These are phyloP conservation scores for Rhodotorula sp. DNA, from an alignment of 1,284 basidiomycete genomes.

Conservation along the genomic window DNA sequence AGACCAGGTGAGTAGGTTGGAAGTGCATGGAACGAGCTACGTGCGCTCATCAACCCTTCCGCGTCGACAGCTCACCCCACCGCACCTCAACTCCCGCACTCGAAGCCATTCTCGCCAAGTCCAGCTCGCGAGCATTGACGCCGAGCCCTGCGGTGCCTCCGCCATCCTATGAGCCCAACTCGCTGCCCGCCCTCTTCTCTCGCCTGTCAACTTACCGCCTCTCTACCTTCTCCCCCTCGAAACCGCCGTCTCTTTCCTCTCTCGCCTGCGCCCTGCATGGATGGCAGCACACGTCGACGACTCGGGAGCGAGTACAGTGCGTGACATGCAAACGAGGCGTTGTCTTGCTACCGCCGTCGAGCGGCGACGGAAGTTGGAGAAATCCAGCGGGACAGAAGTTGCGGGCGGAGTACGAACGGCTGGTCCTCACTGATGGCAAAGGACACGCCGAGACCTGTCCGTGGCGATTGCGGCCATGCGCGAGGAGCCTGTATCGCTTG, in stretches of 20 bases:
- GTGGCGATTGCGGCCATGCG: conserved; percentile 26
- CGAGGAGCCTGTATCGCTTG: conserved; percentile 15
- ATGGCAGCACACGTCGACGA: conserved; percentile 12
- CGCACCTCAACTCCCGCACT: conserved; percentile 23
- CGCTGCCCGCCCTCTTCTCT: conserved; percentile 14
- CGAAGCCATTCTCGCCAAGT: conserved; percentile 21
- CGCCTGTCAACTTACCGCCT: conserved; percentile 28
- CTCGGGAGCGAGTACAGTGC: conserved; percentile 24
- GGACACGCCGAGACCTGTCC: conserved; percentile 25
- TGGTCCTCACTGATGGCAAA: neutral
- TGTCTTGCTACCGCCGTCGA: conserved; percentile 20
- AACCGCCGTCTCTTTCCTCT: conserved; percentile 19
- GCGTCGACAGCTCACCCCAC: neutral
- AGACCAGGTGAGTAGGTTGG: neutral
- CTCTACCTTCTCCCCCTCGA: conserved; percentile 23
- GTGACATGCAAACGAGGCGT: conserved; percentile 20
- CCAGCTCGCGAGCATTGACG: neutral
- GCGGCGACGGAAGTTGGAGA: neutral
- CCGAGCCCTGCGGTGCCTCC: neutral
- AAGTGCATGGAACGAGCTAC: accelerated
- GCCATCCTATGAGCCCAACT: conserved; percentile 15
- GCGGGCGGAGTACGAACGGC: conserved; percentile 14
- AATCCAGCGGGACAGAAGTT: conserved; percentile 5
- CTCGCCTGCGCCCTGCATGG: conserved; percentile 23
- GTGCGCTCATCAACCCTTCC: neutral